These are phyloP conservation scores for Hysterangium stoloniferum DNA, from an alignment of 768 basidiomycete genomes.

Conservation along the genomic window DNA sequence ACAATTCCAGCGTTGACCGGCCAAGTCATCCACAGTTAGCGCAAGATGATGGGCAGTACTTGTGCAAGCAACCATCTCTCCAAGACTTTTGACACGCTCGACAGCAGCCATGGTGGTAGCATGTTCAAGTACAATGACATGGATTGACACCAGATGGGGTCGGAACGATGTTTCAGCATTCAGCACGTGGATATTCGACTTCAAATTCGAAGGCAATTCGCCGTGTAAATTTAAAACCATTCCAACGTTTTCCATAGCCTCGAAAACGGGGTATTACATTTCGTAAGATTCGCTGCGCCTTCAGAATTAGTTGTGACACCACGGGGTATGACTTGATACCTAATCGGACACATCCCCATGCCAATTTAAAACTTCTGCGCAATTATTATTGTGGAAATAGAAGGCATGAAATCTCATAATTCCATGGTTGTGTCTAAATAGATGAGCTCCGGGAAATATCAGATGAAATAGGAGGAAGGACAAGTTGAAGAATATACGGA, in stretches of 20 bases:
- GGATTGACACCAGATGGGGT: constrained; percentile 76
- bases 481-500: too few relatives aligned
- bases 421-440: too few relatives aligned
- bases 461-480: too few relatives aligned
- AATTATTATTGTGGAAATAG: too few relatives aligned
- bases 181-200: constrained; percentile 74
- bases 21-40: constrained; percentile 94
- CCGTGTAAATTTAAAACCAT: constrained; percentile 97
- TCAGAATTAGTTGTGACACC: constrained; percentile 98
- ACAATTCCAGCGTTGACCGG: constrained; percentile 90
- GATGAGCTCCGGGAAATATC: too few relatives aligned
- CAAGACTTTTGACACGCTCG: constrained; percentile 73
- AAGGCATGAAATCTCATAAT: too few relatives aligned
- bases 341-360: too few relatives aligned
- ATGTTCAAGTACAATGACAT: constrained; percentile 95
- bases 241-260: constrained; percentile 86
- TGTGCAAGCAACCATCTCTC: constrained; percentile 83
- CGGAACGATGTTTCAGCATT: constrained; percentile 91
- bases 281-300: constrained; percentile 94
- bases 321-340: constrained; percentile 92
- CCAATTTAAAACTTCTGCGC: too few relatives aligned
- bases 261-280: constrained; percentile 87
- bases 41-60: constrained; percentile 96
- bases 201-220: constrained; percentile 85
- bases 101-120: constrained; percentile 91